Percentiles rank a stretch among this genome's conserved stretches.
These are phyloP conservation scores for Clonostachys chloroleuca DNA, from an alignment of 2,329 filamentous ascomycete genomes.

Conservation along the genomic window DNA sequence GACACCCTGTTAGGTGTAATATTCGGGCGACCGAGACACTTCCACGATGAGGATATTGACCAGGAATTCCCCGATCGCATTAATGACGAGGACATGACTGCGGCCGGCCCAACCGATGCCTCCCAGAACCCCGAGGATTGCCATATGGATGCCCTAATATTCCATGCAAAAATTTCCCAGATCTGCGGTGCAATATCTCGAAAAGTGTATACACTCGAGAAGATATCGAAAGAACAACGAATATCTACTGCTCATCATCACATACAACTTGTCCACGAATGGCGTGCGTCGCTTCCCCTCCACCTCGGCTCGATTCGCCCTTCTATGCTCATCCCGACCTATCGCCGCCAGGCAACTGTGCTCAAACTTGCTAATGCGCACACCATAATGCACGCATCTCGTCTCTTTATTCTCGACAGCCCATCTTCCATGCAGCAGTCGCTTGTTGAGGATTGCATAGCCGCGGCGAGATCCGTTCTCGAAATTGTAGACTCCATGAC, in stretches of 20 bases:
- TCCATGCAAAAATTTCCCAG: constrained; percentile 34
- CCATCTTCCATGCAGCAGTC: constrained; percentile 1
- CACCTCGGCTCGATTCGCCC: constrained; percentile 36
- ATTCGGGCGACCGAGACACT: constrained; percentile 54
- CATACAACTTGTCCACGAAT: constrained; percentile 29
- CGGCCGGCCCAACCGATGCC: constrained; percentile 23
- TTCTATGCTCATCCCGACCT: constrained; percentile 37
- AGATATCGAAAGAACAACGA: constrained; percentile 24
- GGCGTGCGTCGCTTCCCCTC: constrained; percentile 32
- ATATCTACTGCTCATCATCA: constrained; percentile 28
- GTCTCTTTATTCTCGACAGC: constrained; percentile 42
- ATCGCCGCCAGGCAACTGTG: constrained; percentile 44
- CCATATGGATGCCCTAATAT: constrained; percentile 42
- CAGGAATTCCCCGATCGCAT: constrained; percentile 50
- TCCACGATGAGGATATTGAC: constrained; percentile 63
- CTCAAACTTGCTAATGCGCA: constrained; percentile 50
- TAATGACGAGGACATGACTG: constrained; percentile 52
- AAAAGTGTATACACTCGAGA: constrained; percentile 31
- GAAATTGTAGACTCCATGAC: constrained; percentile 34
- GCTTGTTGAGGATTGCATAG: constrained; percentile 34
- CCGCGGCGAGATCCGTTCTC: constrained; percentile 38
- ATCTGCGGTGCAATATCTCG: constrained; percentile 31
- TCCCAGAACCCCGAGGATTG: constrained; percentile 32
- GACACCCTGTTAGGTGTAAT: constrained; percentile 62
- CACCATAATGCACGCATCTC: constrained; percentile 50